These are phyloP conservation scores for Aspergillus intermedius DNA, from an alignment of 2,329 filamentous ascomycete genomes.

Conservation along the genomic window DNA sequence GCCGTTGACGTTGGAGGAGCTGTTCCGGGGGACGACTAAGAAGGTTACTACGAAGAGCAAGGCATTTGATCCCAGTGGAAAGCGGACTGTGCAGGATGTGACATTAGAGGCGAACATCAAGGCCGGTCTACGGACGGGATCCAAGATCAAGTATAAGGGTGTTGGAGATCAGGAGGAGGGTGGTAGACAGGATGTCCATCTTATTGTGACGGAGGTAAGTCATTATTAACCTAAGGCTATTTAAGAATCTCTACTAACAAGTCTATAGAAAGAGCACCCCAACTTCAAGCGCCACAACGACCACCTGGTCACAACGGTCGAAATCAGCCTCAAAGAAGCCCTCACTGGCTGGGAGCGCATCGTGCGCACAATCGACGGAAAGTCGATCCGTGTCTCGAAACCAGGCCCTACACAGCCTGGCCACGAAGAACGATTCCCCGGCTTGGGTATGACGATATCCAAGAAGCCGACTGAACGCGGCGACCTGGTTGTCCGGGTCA, in stretches of 20 bases:
- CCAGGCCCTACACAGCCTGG: constrained; percentile 79
- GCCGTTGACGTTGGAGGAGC: constrained; percentile 75
- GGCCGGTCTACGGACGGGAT: constrained; percentile 88
- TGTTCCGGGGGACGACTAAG: constrained; percentile 82
- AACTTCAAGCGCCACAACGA: constrained; percentile 82
- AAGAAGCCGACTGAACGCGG: constrained; percentile 82
- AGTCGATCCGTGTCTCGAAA: constrained; percentile 72
- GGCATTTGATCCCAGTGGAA: constrained; percentile 77
- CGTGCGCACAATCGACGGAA: constrained; percentile 89
- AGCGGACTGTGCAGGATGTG: constrained; percentile 79
- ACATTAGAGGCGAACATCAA: constrained; percentile 94
- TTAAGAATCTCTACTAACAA: background rate
- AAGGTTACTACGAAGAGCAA: constrained; percentile 99
- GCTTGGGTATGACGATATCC: constrained; percentile 87
- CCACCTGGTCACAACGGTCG: constrained; percentile 71
- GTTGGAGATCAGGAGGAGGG: constrained; percentile 98
- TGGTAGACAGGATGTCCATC: constrained; percentile 89
- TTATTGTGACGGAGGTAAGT: constrained; percentile 86
- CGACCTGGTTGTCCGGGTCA: constrained; percentile 82
- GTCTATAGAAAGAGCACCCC: constrained; percentile 70
- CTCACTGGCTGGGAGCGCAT: constrained; percentile 88
- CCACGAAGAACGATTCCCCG: constrained; percentile 72
- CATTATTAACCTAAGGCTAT: background rate
- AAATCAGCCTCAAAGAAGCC: constrained; percentile 85
- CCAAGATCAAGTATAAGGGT: constrained; percentile 96